Conservation (phyloP, 768 basidiomycete species). For the Suillus sp. region DNA sequence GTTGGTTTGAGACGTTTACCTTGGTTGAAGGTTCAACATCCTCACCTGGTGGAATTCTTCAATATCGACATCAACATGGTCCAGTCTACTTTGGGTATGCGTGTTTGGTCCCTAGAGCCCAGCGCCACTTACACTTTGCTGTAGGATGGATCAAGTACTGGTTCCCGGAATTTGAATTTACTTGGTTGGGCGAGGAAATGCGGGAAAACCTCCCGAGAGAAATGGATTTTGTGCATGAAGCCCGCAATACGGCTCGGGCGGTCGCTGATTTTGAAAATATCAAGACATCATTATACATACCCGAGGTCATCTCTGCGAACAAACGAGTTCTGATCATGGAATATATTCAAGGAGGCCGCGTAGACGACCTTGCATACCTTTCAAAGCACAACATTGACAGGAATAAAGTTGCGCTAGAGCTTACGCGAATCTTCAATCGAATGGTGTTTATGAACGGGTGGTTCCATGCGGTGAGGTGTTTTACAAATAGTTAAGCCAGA, state of each 20-base stretch:
- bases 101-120: background rate
- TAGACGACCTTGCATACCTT: slow-evolving; percentile 86
- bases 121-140: slow-evolving; percentile 13
- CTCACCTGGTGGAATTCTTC: slow-evolving; percentile 89
- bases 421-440: slow-evolving; percentile 86
- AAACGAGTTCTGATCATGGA: slow-evolving; percentile 94
- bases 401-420: slow-evolving; percentile 90
- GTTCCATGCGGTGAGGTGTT: slow-evolving; percentile 70
- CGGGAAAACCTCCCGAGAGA: slow-evolving; percentile 87
- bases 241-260: slow-evolving; percentile 77
- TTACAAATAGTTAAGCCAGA: background rate
- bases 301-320: slow-evolving; percentile 74
- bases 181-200: slow-evolving; percentile 96
- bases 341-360: slow-evolving; percentile 84
- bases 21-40: slow-evolving; percentile 74
- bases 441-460: slow-evolving; percentile 97
- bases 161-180: slow-evolving; percentile 96
- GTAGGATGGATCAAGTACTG: slow-evolving; percentile 84
- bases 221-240: slow-evolving; percentile 94
- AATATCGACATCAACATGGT: slow-evolving; percentile 90
- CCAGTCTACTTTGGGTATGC: slow-evolving; percentile 65
- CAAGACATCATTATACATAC: slow-evolving; percentile 85
- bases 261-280: slow-evolving; percentile 67
- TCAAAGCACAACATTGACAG: slow-evolving; percentile 83
- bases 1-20: slow-evolving; percentile 11